These are phyloP conservation scores for Penicillium simplicissimum DNA, from an alignment of 495 filamentous ascomycete species.

Conservation along the genomic window DNA sequence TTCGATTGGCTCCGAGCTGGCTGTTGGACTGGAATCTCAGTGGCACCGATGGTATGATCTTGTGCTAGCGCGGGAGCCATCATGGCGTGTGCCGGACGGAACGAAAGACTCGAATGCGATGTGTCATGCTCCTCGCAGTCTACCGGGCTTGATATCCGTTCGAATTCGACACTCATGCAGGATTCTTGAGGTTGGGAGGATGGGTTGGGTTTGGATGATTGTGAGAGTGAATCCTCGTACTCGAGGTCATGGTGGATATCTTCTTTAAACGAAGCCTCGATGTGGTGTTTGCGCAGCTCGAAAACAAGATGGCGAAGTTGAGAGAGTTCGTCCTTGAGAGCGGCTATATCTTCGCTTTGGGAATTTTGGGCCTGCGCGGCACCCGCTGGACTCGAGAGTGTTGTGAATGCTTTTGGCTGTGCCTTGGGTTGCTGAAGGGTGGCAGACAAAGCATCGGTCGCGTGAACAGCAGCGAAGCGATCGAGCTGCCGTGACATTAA, in stretches of 20 bases:
- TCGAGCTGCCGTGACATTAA: conserved; percentile 18
- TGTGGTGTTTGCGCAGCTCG: conserved; percentile 30
- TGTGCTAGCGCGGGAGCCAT: not conserved
- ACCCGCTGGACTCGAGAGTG: not conserved
- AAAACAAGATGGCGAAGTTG: conserved; percentile 39
- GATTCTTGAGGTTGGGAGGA: conserved; percentile 5
- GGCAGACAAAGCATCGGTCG: conserved; percentile 29
- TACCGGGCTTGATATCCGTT: conserved; percentile 14
- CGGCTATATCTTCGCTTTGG: conserved; percentile 29
- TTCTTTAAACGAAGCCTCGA: conserved; percentile 18
- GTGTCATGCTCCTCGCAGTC: conserved; percentile 6
- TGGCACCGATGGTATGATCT: not conserved
- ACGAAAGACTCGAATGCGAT: conserved; percentile 1
- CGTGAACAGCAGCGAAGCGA: conserved; percentile 30
- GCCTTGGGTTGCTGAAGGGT: conserved; percentile 15
- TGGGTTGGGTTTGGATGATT: not conserved
- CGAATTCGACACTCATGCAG: conserved; percentile 18
- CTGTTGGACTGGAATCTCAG: not conserved
- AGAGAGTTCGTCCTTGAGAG: conserved; percentile 35
- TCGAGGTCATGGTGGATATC: conserved; percentile 10
- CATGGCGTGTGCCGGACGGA: conserved; percentile 5
- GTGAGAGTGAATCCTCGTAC: not conserved
- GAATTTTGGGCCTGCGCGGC: not conserved
- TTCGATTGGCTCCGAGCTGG: not conserved
- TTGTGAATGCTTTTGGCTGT: not conserved